These are phyloP conservation scores for Suhomyces prunicola DNA, from an alignment of 805 yeast species.

Conservation along the genomic window DNA sequence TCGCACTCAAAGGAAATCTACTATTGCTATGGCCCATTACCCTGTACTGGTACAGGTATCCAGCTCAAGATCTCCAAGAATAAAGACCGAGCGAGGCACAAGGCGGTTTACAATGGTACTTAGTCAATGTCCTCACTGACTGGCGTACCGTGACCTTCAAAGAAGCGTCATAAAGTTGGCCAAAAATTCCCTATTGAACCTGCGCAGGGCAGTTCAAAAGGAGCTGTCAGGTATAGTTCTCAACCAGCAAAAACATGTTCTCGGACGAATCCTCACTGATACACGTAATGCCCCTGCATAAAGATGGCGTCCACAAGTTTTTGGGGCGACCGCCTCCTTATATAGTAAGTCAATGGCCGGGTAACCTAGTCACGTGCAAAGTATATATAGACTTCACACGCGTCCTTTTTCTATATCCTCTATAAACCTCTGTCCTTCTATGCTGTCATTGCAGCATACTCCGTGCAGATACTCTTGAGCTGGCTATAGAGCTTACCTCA, in stretches of 20 bases:
- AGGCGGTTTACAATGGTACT: constrained; percentile 24
- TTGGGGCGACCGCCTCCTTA: constrained; percentile 8
- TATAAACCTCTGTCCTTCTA: too few species aligned
- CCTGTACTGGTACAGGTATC: constrained; percentile 22
- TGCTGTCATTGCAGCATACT: too few species aligned
- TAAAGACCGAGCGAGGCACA: constrained; percentile 47
- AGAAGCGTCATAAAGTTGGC: constrained; percentile 38
- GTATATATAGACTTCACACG: too few species aligned
- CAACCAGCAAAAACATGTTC: constrained; percentile 99
- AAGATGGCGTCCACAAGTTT: constrained; percentile 60
- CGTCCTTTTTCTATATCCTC: too few species aligned
- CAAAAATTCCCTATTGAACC: constrained; percentile 73
- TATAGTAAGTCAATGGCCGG: constrained; percentile 6
- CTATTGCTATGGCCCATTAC: constrained; percentile 40
- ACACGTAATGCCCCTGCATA: constrained; percentile 99
- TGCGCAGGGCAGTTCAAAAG: constrained; percentile 50
- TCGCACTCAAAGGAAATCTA: constrained; percentile 47
- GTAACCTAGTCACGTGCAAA: background rate
- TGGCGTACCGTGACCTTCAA: constrained; percentile 26
- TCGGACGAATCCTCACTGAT: constrained; percentile 99
- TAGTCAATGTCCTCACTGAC: constrained; percentile 25
- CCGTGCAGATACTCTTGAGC: too few species aligned
- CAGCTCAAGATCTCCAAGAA: constrained; percentile 43
- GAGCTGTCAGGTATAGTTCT: constrained; percentile 97
- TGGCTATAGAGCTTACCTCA: too few species aligned